Base-by-base conservation (phyloP, 176 grass and related monocot genomes). In the Oryza officinalis region DNA sequence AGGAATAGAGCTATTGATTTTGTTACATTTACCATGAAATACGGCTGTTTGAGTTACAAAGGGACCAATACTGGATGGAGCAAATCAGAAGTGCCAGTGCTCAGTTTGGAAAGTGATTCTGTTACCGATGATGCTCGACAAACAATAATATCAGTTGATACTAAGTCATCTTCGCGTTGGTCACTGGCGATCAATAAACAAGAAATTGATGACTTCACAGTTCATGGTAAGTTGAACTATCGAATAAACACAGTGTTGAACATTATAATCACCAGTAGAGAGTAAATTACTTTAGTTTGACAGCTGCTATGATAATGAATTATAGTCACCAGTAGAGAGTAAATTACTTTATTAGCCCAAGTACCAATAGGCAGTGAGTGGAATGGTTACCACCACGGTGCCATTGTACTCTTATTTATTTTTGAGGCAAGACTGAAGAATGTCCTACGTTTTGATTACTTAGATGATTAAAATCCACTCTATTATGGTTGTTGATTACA, bases 11-110 rank as follows among this genome's bases (percentile, higher is more conserved):
- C 93, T 72, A 38, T 67, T 74, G 93, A 99, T 81, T 99, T 92
- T 52, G 85, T 99, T 17, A 90, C 96, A 79, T 96, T 95, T 85
- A 94, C 87, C 2, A 69, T 96, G 50, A 99, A 99, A 54, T 99
- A 99, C 67, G 93, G 96, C 44, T 96, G 96, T 80, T 72, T 20
- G 87, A 99, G 91, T 90, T 87, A 89, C 86, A 69, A 93, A 82
- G 87, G 82, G 63, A 52, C 73, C 44, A 84, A 81, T 83, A 76
- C 35, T 75, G 93, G 93, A 81, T 96, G 93, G 93, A 88, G 87
- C 86, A 87, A 69, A 74, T 99, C 86, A 14, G 96, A 96, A 70
- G 72, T 94, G 33, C 91, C 93, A 0, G 44, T 86, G 57, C 79
- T 99, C 65, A 83, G 64, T 88, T 89, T 96, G 50, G 93, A 99